Evolutionary conservation across 192 early-diverging fungal genomes (phyloP).

Genomic region (Coemansia sp.): DNA sequence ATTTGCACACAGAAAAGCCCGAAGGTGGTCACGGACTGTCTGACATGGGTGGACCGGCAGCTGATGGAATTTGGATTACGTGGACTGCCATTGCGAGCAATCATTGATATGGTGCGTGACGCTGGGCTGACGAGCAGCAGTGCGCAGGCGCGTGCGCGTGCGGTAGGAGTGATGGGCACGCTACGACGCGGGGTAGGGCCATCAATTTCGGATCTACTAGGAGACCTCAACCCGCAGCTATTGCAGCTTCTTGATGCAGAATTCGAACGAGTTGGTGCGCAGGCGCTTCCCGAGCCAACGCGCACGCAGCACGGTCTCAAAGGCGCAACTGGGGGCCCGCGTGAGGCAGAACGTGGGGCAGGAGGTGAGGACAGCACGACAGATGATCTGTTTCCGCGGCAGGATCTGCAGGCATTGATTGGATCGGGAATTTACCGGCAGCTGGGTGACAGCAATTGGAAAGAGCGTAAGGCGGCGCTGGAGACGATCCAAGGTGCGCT

Average conservation of each 20-base stretch:
- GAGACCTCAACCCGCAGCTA: constrained; percentile 82
- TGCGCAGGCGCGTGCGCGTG: constrained; percentile 74
- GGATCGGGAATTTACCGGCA: constrained; percentile 58
- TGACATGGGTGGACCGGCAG: constrained; percentile 83
- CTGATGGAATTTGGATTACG: constrained; percentile 88
- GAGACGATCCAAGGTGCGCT: constrained; percentile 79
- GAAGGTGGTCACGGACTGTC: constrained; percentile 82
- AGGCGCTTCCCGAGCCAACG: constrained; percentile 49
- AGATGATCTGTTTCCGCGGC: constrained; percentile 85
- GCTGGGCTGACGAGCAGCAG: constrained; percentile 77
- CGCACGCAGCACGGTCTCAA: constrained; percentile 27
- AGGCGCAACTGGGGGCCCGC: constrained; percentile 7
- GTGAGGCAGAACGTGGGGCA: neutral
- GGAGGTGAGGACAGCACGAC: constrained; percentile 56
- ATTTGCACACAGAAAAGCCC: constrained; percentile 82
- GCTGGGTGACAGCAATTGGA: constrained; percentile 82
- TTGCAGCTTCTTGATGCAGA: constrained; percentile 87
- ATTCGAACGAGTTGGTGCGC: constrained; percentile 81
- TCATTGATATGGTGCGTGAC: constrained; percentile 85
- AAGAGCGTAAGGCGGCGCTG: constrained; percentile 85
- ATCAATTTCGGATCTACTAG: constrained; percentile 75
- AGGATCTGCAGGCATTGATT: constrained; percentile 73
- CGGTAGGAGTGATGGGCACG: constrained; percentile 78
- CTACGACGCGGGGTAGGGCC: constrained; percentile 82
- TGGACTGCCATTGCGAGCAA: constrained; percentile 70